Evolutionary conservation across 192 early-diverging fungal genomes (phyloP).

Genomic region (Gaertneriomyces semiglobifer): DNA sequence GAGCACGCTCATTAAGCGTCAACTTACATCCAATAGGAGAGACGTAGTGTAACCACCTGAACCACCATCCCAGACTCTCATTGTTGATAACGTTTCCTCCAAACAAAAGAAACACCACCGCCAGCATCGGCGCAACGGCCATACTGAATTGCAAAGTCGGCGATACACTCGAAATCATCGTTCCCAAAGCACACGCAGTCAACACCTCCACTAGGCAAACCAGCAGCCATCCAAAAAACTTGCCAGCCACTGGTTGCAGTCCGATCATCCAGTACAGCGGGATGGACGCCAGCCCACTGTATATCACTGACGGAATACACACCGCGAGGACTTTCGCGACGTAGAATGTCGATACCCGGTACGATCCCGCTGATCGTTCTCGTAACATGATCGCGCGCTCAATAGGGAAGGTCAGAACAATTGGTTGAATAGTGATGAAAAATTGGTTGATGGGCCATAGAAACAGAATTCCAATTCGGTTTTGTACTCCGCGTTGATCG

Average conservation of each 20-base stretch:
- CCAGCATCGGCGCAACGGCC: slow-evolving; percentile 39
- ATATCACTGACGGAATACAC: slow-evolving; percentile 25
- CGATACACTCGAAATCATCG: slow-evolving; percentile 35
- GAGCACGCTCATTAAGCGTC: neutral
- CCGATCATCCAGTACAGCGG: slow-evolving; percentile 32
- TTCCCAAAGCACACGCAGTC: slow-evolving; percentile 32
- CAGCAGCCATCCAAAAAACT: slow-evolving; percentile 20
- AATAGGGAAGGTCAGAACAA: slow-evolving; percentile 36
- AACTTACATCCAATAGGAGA: slow-evolving; percentile 20
- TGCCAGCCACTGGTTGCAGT: slow-evolving; percentile 10
- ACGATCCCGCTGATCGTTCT: slow-evolving; percentile 65
- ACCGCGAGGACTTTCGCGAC: slow-evolving; percentile 59
- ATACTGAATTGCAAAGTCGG: slow-evolving; percentile 38
- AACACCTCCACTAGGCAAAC: slow-evolving; percentile 7
- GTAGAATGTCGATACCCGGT: slow-evolving; percentile 61
- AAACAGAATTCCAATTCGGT: slow-evolving; percentile 53
- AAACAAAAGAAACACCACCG: slow-evolving; percentile 45
- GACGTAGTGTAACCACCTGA: slow-evolving; percentile 28
- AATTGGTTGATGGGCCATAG: slow-evolving; percentile 24
- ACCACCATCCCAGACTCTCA: slow-evolving; percentile 19
- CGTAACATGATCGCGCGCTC: slow-evolving; percentile 55
- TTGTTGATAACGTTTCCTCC: slow-evolving; percentile 40
- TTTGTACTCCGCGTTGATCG: slow-evolving; percentile 57
- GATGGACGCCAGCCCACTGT: slow-evolving; percentile 8
- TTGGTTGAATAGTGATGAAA: slow-evolving; percentile 47